These are phyloP conservation scores for Prasinococcaceae sp. DNA, from an alignment of 139 green algal species.

Conservation along the genomic window DNA sequence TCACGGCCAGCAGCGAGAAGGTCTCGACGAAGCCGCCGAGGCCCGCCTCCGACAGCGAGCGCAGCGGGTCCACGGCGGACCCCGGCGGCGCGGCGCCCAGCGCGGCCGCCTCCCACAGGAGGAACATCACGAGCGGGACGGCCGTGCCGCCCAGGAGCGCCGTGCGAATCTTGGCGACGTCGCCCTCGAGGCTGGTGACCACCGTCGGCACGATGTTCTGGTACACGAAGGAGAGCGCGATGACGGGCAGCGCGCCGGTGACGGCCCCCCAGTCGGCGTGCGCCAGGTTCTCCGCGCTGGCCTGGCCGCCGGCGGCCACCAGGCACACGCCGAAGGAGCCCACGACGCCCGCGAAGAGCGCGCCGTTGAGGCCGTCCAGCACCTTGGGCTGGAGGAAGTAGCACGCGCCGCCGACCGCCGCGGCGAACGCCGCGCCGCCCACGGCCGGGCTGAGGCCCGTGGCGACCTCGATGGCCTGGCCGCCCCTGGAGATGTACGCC, in stretches of 20 bases:
- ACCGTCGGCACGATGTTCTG: conserved; percentile 51
- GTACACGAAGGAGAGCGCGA: conserved; percentile 34
- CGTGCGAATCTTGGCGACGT: conserved; percentile 33
- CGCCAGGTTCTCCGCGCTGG: no score
- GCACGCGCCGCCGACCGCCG: conserved; percentile 35
- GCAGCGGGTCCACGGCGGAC: background rate
- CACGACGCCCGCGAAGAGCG: conserved; percentile 17
- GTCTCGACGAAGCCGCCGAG: conserved; percentile 13
- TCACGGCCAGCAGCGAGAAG: conserved; percentile 58
- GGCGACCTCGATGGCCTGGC: conserved; percentile 11
- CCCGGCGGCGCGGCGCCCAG: conserved; percentile 29
- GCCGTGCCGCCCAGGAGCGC: conserved; percentile 36
- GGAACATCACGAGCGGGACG: conserved; percentile 60
- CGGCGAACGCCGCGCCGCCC: conserved; percentile 19
- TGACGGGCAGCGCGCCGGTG: conserved; percentile 43
- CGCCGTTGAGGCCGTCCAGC: conserved; percentile 5
- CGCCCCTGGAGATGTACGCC: conserved; percentile 24
- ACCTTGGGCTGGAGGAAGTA: conserved; percentile 30
- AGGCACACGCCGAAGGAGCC: conserved; percentile 28
- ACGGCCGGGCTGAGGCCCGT: background rate
- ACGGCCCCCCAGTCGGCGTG: conserved; percentile 41
- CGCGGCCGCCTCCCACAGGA: conserved; percentile 58
- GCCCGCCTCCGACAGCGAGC: background rate
- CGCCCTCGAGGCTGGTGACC: conserved; percentile 34
- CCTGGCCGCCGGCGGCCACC: background rate